These are phyloP conservation scores for Kodamaea hsintzibuensis DNA, from an alignment of 805 yeast genomes.

Conservation along the genomic window DNA sequence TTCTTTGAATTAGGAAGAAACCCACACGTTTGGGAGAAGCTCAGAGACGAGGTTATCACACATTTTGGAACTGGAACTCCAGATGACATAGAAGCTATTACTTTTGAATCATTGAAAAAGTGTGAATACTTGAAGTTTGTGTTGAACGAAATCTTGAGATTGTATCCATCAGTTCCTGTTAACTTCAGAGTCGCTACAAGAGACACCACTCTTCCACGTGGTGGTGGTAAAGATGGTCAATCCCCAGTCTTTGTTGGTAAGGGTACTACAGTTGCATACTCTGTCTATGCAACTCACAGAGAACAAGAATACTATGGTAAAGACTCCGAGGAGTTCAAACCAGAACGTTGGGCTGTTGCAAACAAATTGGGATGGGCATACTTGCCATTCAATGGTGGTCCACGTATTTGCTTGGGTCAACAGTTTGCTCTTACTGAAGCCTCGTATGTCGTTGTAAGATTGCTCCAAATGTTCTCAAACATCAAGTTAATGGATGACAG, in stretches of 20 bases:
- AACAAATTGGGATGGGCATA: slow-evolving; percentile 28
- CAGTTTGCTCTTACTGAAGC: slow-evolving; percentile 32
- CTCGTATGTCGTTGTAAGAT: slow-evolving; percentile 24
- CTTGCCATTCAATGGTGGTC: slow-evolving; percentile 31
- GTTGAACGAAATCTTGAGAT: slow-evolving; percentile 26
- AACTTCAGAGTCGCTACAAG: slow-evolving; percentile 27
- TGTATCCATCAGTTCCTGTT: slow-evolving; percentile 29
- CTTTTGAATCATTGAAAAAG: slow-evolving; percentile 25
- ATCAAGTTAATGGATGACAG: slow-evolving; percentile 15
- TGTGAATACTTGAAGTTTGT: slow-evolving; percentile 28
- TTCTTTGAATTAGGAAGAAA: slow-evolving; percentile 26
- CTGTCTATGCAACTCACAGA: slow-evolving; percentile 45
- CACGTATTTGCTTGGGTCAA: slow-evolving; percentile 31
- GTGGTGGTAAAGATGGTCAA: slow-evolving; percentile 25
- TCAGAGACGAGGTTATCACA: slow-evolving; percentile 20
- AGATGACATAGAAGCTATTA: slow-evolving; percentile 21
- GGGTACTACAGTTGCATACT: slow-evolving; percentile 24
- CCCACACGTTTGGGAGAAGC: slow-evolving; percentile 20
- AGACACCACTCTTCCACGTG: slow-evolving; percentile 27
- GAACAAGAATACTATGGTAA: slow-evolving; percentile 23
- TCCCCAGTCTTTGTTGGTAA: slow-evolving; percentile 20
- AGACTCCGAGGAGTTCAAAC: slow-evolving; percentile 23
- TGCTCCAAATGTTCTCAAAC: slow-evolving; percentile 25
- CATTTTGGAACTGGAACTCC: slow-evolving; percentile 23
- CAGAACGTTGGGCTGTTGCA: slow-evolving; percentile 24